Evolutionary conservation across 306 rosid species (phyloP), one percentile per base, ranked within the genome.

Genomic region (Senna tora): DNA sequence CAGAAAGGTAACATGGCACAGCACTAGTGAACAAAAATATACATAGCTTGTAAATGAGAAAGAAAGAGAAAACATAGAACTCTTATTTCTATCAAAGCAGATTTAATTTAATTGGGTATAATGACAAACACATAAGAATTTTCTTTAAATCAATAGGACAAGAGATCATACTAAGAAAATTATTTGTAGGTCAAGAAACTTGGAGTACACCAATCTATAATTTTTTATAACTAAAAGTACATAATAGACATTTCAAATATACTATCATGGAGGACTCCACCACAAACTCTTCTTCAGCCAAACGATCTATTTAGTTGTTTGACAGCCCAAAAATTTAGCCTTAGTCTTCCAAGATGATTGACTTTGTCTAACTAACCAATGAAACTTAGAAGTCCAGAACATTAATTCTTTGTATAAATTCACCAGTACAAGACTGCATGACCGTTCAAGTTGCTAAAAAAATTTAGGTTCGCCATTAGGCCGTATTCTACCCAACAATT

Each of bases 391-490:
- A n/a, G n/a, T n/a, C 30, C 17, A 39, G 51, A 39, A 19, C 9
- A 20, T n/a, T 39, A 21, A 39, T 41, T 38, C 51, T 13, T 17
- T 25, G 30, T 12, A 63, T 63, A 5, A 12, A 19, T 10, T 63
- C 11, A 41, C 5, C 12, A 41, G 19, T 6, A 20, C 5, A 39
- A 41, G 69, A 20, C 51, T n/a, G 5, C 17, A 19, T 4, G 5
- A 16, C 15, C 62, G 19, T 56, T 11, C 4, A 56, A 25, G 10
- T 53, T 56, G 13, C 38, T 56, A 28, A 10, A 28, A 2, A 4
- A 55, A 16, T 36, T 22, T 62, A 62, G 67, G 16, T 38, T 39
- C 46, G 12, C 7, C 62, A 55, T 55, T 62, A 63, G 52, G 33
- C 47, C 13, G 22, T 32, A 32, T 57, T 38, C 13, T 15, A 33